Conservation (phyloP, 495 filamentous ascomycete species). For the Tuber indicum region DNA sequence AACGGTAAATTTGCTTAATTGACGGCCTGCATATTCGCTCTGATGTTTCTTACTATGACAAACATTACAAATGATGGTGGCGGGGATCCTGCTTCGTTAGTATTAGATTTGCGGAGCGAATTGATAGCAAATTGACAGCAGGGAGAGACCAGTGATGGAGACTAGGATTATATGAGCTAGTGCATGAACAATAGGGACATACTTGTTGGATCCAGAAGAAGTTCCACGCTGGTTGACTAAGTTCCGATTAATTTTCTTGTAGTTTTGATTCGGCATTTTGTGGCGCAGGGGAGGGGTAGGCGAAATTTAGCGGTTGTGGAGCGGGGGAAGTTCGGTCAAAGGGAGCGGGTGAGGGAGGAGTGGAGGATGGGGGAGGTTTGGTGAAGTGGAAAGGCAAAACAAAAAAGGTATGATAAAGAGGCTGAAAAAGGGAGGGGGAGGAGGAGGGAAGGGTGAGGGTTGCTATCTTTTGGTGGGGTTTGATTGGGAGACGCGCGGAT, state of each 20-base stretch:
- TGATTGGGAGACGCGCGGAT: background rate
- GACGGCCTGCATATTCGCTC: constrained; percentile 35
- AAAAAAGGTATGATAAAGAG: constrained; percentile 3
- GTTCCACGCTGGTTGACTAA: constrained; percentile 13
- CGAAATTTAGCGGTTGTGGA: background rate
- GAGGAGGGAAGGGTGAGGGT: background rate
- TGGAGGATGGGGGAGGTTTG: background rate
- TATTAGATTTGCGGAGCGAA: background rate
- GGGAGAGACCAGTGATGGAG: background rate
- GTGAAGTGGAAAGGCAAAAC: background rate
- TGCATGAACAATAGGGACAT: background rate
- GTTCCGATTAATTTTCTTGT: constrained; percentile 1
- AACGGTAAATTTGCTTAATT: constrained; percentile 27
- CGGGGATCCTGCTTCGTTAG: constrained; percentile 13
- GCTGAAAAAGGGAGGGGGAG: constrained; percentile 16
- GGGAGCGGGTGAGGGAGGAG: background rate
- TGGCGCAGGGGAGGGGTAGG: background rate
- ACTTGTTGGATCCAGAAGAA: constrained; percentile 15
- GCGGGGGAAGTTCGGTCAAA: background rate
- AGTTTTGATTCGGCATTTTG: background rate
- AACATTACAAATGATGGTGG: constrained; percentile 21
- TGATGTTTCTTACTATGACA: constrained; percentile 24
- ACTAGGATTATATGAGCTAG: background rate
- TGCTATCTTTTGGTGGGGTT: background rate
- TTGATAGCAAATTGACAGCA: too few species aligned